Conservation (phyloP, 805 yeast genomes). For the Kazachstania bromeliacearum region DNA sequence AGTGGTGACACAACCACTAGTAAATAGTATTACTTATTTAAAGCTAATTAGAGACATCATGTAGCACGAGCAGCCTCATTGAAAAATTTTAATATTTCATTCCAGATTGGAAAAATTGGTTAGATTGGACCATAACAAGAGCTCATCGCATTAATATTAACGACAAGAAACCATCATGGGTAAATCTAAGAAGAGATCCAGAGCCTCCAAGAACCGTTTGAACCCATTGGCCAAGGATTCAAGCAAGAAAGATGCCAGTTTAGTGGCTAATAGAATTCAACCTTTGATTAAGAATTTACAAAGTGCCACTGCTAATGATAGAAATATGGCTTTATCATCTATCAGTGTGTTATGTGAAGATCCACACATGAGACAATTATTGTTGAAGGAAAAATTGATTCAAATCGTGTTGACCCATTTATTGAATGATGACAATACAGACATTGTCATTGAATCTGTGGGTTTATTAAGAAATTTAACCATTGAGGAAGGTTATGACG, state of each 20-base stretch:
- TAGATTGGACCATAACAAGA: background rate
- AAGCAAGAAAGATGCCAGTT: conserved; percentile 36
- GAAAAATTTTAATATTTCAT: too few species aligned
- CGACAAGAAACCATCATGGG: conserved; percentile 41
- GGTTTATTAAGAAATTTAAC: conserved; percentile 75
- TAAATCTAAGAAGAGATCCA: conserved; percentile 60
- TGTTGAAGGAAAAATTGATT: conserved; percentile 65
- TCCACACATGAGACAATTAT: conserved; percentile 45
- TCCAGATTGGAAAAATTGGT: too few species aligned
- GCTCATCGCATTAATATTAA: background rate
- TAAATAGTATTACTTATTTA: too few species aligned
- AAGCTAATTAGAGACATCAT: too few species aligned
- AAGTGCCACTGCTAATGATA: conserved; percentile 58
- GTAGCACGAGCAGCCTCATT: too few species aligned
- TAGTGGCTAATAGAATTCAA: conserved; percentile 47
- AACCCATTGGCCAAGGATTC: conserved; percentile 31
- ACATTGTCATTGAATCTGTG: conserved; percentile 68
- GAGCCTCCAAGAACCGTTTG: conserved; percentile 35
- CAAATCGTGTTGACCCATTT: conserved; percentile 53
- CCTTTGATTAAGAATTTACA: conserved; percentile 61
- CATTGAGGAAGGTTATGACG: conserved; percentile 81
- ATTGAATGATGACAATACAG: conserved; percentile 59
- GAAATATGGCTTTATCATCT: conserved; percentile 67
- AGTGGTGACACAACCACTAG: too few species aligned
- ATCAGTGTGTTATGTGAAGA: conserved; percentile 67